phyloP scores from a whole-genome alignment of 345 rosid genomes.

The Syzygium grande region DNA sequence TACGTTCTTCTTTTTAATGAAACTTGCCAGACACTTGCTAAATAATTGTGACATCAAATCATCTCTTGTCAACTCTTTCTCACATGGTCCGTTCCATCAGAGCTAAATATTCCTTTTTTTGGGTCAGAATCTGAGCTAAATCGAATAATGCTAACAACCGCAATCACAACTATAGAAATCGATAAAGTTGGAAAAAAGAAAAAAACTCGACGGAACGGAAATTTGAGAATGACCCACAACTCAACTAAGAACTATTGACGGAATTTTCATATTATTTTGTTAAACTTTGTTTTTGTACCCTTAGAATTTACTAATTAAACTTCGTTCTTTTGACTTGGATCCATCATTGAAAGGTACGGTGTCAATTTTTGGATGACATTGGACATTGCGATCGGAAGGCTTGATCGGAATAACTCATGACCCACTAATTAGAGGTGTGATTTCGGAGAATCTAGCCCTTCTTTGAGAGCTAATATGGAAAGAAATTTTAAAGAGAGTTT shows the following conservation, averaged over 20 bases:
- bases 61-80: not conserved
- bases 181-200: no score
- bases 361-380: not conserved
- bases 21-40: no score
- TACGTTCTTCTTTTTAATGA: no score
- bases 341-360: not conserved
- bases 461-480: no score
- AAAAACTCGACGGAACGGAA: no score
- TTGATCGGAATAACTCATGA: not conserved
- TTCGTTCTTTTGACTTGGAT: not conserved
- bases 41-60: no score
- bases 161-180: no score
- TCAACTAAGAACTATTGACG: no score
- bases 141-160: not conserved
- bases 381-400: not conserved
- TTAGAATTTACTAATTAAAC: not conserved
- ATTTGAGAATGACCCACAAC: no score
- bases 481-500: not conserved
- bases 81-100: not conserved
- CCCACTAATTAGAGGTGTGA: not conserved
- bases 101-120: not conserved
- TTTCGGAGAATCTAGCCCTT: not conserved
- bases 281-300: not conserved
- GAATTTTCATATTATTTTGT: not conserved
- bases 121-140: not conserved